phyloP scores from a whole-genome alignment of 768 basidiomycete genomes.

The Russula vinacea region DNA sequence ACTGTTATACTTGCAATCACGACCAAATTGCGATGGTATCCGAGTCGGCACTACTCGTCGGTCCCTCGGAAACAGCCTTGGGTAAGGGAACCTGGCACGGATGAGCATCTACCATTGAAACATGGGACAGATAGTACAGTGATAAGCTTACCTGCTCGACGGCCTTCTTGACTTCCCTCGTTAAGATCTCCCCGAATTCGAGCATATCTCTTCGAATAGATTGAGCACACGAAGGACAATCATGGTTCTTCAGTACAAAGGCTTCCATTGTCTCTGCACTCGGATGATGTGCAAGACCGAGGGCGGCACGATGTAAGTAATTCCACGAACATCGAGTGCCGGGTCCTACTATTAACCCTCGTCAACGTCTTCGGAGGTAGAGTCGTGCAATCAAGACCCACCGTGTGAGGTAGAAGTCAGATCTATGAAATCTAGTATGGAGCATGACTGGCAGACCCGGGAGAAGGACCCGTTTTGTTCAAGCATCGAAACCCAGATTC shows the following conservation, averaged over 20 bases:
- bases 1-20: not conserved
- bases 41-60: too few species aligned
- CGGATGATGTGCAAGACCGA: constrained; percentile 11
- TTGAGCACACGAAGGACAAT: not conserved
- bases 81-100: constrained; percentile 10
- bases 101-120: not conserved
- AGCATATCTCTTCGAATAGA: not conserved
- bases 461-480: too few species aligned
- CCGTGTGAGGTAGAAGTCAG: too few species aligned
- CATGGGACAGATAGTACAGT: too few species aligned
- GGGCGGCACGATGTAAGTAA: not conserved
- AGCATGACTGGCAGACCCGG: too few species aligned
- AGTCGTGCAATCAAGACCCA: too few species aligned
- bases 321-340: not conserved
- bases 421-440: too few species aligned
- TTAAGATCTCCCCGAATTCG: not conserved
- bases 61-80: not conserved
- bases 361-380: too few species aligned
- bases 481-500: not conserved
- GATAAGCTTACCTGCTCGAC: constrained; percentile 2
- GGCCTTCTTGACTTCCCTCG: not conserved
- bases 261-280: not conserved
- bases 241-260: not conserved
- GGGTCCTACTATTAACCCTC: too few species aligned
- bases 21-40: not conserved